Evolutionary conservation across 75 land plant species (phyloP).

Genomic region (Adiantum capillusveneris): DNA sequence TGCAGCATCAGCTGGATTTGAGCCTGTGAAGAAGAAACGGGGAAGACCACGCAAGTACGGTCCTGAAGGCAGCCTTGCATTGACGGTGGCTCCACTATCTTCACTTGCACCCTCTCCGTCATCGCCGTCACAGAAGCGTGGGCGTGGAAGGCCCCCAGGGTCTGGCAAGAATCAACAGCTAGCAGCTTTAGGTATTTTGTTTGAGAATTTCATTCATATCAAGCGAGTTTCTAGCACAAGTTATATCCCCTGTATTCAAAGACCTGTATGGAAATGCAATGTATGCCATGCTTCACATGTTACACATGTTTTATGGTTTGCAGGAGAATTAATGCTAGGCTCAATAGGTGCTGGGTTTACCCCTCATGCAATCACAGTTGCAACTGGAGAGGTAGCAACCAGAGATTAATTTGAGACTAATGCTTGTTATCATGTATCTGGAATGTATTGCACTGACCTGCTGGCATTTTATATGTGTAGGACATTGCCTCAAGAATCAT

Average conservation of each 20-base stretch:
- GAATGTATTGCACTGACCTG: background rate
- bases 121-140: conserved; percentile 15
- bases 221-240: too few species aligned
- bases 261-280: too few species aligned
- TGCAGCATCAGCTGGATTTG: conserved; percentile 7
- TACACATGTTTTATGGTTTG: background rate
- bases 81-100: conserved; percentile 23
- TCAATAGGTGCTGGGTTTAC: conserved; percentile 68
- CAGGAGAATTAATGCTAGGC: conserved; percentile 47
- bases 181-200: conserved; percentile 37
- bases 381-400: conserved; percentile 62
- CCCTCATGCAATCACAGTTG: conserved; percentile 71
- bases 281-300: too few species aligned
- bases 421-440: background rate
- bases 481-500: conserved; percentile 53
- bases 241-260: too few species aligned
- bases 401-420: background rate
- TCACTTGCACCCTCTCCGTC: conserved; percentile 9
- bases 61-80: conserved; percentile 37
- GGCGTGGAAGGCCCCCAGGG: conserved; percentile 70
- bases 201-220: background rate
- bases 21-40: conserved; percentile 58
- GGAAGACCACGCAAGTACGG: conserved; percentile 76
- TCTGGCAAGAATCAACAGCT: conserved; percentile 65
- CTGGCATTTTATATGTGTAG: conserved; percentile 13